Conservation (phyloP, 1,139 yeast species). For the Yamadazyma membranifaciens region DNA sequence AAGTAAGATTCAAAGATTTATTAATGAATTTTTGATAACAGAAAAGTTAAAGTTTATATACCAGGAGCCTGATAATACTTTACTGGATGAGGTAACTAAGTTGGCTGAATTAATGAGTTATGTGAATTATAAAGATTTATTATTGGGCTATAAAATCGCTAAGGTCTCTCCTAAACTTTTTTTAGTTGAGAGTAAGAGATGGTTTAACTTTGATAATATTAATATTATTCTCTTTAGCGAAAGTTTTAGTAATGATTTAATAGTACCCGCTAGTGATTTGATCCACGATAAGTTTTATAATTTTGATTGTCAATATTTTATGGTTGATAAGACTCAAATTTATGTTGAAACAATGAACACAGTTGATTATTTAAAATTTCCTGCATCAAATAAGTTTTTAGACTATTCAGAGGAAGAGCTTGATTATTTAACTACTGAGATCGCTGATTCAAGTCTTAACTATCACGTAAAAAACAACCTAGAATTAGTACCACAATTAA, state of each 20-base stretch:
- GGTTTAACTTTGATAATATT: slow-evolving; percentile 11
- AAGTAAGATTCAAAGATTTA: slow-evolving; percentile 24
- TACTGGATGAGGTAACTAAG: slow-evolving; percentile 10
- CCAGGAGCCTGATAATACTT: slow-evolving; percentile 8
- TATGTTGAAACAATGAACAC: slow-evolving; percentile 1
- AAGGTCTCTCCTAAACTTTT: slow-evolving; percentile 6
- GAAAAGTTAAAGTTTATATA: slow-evolving; percentile 12
- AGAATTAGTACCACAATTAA: slow-evolving; percentile 7
- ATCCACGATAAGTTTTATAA: slow-evolving; percentile 17
- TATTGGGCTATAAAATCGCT: slow-evolving; percentile 12
- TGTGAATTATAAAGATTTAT: slow-evolving; percentile 8
- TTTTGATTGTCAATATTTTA: slow-evolving; percentile 17
- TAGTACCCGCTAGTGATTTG: neutral
- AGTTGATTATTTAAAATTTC: slow-evolving; percentile 1
- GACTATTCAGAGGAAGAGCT: slow-evolving; percentile 5
- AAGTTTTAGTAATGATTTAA: neutral
- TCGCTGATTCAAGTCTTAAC: slow-evolving; percentile 4
- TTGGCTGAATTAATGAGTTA: slow-evolving; percentile 11
- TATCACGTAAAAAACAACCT: slow-evolving; percentile 7
- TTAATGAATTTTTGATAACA: slow-evolving; percentile 11
- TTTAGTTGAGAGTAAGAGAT: slow-evolving; percentile 8
- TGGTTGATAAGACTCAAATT: slow-evolving; percentile 11
- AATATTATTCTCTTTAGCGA: slow-evolving; percentile 11
- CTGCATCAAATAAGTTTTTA: slow-evolving; percentile 7
- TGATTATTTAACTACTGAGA: slow-evolving; percentile 2